These are phyloP conservation scores for Pichia sp. DNA, from an alignment of 1,139 yeast genomes.

Conservation along the genomic window DNA sequence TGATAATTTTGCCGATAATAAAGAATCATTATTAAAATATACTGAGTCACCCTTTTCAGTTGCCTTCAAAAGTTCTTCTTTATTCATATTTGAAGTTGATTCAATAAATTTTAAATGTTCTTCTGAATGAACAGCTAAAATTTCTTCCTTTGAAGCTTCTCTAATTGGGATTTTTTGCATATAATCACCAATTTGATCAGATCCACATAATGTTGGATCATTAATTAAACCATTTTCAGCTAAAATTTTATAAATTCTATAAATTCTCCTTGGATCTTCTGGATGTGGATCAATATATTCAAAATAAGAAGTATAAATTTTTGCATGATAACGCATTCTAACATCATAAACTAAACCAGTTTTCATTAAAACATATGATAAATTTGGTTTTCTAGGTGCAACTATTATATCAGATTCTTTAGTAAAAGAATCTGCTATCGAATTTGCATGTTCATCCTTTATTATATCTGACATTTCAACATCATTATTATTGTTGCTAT, in stretches of 20 bases:
- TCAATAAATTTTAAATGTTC: conserved; percentile 73
- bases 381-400: conserved; percentile 38
- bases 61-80: conserved; percentile 71
- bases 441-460: neutral
- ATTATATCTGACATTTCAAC: conserved; percentile 6
- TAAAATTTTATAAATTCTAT: conserved; percentile 83
- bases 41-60: conserved; percentile 94
- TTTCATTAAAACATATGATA: conserved; percentile 65
- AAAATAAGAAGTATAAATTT: conserved; percentile 82
- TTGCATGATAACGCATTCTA: conserved; percentile 95
- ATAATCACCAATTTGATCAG: conserved; percentile 76
- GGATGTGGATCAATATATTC: conserved; percentile 99
- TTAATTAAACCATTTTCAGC: conserved; percentile 90
- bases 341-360: conserved; percentile 96
- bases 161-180: conserved; percentile 88
- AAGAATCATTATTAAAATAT: conserved; percentile 88
- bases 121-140: conserved; percentile 76
- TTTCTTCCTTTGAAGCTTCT: conserved; percentile 84
- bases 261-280: conserved; percentile 95
- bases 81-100: conserved; percentile 70
- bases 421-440: neutral
- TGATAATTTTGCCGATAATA: conserved; percentile 78
- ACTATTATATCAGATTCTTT: conserved; percentile 10
- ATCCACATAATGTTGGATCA: conserved; percentile 76
- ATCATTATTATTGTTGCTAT: conserved; percentile 1